Evolutionary conservation across 768 basidiomycete genomes (phyloP).

Genomic region (Russula virescens): DNA sequence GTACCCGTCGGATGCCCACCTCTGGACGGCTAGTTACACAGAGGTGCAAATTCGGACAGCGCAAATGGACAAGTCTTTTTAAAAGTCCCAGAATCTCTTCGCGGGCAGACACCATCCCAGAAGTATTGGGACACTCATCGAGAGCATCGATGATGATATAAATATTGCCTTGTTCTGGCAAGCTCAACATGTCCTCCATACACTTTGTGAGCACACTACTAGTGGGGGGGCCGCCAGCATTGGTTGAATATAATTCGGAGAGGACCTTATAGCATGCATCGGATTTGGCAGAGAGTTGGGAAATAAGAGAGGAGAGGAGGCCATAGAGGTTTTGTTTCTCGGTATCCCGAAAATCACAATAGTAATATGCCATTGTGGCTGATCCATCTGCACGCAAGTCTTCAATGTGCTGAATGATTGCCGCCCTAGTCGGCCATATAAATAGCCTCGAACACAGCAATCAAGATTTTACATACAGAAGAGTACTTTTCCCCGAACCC

Average conservation of each 20-base stretch:
- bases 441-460: not conserved
- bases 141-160: conserved; percentile 9
- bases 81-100: not conserved
- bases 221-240: not conserved
- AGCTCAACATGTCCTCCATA: not conserved
- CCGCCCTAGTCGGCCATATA: not conserved
- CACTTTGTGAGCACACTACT: not conserved
- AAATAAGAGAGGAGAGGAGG: not conserved
- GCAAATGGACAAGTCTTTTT: not conserved
- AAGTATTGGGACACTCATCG: conserved; percentile 4
- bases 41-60: not conserved
- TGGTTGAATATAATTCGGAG: not conserved
- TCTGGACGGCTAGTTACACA: conserved; percentile 6
- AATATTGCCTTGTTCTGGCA: not conserved
- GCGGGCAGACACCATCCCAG: not conserved
- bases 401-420: not conserved
- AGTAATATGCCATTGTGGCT: not conserved
- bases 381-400: not conserved
- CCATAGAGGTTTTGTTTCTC: not conserved
- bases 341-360: not conserved
- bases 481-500: conserved; percentile 5
- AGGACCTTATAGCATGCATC: not conserved
- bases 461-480: not conserved
- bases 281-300: conserved; percentile 1
- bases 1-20: not conserved